These are phyloP conservation scores for Trametes punicea DNA, from an alignment of 768 basidiomycete species.

Conservation along the genomic window DNA sequence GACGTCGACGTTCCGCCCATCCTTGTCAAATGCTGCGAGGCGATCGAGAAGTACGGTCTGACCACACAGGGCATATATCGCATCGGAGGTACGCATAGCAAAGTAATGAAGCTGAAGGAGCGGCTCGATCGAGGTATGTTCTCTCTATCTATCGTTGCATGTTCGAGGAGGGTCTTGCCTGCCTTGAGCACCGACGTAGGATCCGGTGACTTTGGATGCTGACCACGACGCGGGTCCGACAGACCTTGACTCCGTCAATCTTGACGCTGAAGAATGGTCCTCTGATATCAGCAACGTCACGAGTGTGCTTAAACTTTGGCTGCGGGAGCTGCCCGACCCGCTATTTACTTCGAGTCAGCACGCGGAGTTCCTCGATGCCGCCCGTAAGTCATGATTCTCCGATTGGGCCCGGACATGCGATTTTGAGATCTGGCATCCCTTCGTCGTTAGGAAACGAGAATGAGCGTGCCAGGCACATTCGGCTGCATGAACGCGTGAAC, in stretches of 20 bases:
- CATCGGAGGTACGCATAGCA: slow-evolving; percentile 86
- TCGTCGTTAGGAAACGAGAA: slow-evolving; percentile 74
- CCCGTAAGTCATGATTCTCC: slow-evolving; percentile 56
- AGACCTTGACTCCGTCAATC: slow-evolving; percentile 86
- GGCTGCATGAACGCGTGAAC: slow-evolving; percentile 95
- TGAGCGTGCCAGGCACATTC: slow-evolving; percentile 91
- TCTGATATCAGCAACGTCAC: slow-evolving; percentile 94
- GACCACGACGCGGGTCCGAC: neutral
- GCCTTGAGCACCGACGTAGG: neutral
- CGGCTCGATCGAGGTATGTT: slow-evolving; percentile 77
- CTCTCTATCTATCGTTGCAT: neutral
- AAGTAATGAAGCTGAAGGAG: slow-evolving; percentile 79
- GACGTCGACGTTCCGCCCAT: slow-evolving; percentile 85
- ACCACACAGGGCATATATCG: slow-evolving; percentile 88
- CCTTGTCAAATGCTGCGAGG: slow-evolving; percentile 82
- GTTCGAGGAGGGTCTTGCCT: neutral
- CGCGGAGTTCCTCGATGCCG: slow-evolving; percentile 92
- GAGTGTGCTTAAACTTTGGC: slow-evolving; percentile 93
- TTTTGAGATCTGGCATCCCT: too few species aligned
- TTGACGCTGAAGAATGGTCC: slow-evolving; percentile 87
- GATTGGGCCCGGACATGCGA: neutral
- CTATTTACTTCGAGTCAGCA: slow-evolving; percentile 81
- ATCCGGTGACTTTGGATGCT: slow-evolving; percentile 1
- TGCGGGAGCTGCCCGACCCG: slow-evolving; percentile 94
- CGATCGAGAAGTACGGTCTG: slow-evolving; percentile 89